Percentiles rank a stretch among this genome's conserved stretches.
Evolutionary conservation across 805 yeast species (phyloP).

Genomic region (Saturnispora quitensis): DNA sequence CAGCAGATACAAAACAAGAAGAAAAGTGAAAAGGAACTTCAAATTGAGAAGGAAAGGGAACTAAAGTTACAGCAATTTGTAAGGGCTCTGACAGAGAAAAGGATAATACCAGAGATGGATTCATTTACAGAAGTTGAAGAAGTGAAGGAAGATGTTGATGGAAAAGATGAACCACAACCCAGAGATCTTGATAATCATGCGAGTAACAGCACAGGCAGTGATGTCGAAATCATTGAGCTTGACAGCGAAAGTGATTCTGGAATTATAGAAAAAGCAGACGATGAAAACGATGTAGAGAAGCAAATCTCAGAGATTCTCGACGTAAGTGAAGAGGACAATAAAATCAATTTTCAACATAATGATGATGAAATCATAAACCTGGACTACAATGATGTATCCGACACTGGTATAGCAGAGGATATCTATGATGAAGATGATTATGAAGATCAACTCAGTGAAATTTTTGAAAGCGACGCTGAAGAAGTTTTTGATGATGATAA

Average conservation of each 20-base stretch:
- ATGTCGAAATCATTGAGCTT: slow-evolving; percentile 2
- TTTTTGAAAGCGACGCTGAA: slow-evolving; percentile 4
- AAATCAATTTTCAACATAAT: neutral
- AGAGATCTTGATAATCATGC: neutral
- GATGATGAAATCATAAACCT: neutral
- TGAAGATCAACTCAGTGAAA: neutral
- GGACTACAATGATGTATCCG: neutral
- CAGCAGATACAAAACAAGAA: slow-evolving; percentile 21
- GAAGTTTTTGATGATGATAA: slow-evolving; percentile 14
- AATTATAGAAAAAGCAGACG: neutral
- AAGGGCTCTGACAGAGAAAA: slow-evolving; percentile 4
- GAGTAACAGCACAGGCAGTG: slow-evolving; percentile 4
- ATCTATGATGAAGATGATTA: neutral
- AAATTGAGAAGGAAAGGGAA: slow-evolving; percentile 3
- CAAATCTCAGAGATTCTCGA: neutral
- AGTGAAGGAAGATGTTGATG: slow-evolving; percentile 5
- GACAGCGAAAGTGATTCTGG: slow-evolving; percentile 1
- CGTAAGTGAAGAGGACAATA: neutral
- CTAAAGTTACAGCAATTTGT: slow-evolving; percentile 1
- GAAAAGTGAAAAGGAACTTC: slow-evolving; percentile 1
- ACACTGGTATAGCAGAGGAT: neutral
- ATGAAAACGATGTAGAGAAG: neutral
- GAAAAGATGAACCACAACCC: neutral
- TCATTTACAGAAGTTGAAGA: slow-evolving; percentile 1
- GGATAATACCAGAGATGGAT: slow-evolving; percentile 6